Evolutionary conservation across 2,329 filamentous ascomycete genomes (phyloP), one percentile per base, ranked within the genome.

Genomic region (Monosporascus sp.): DNA sequence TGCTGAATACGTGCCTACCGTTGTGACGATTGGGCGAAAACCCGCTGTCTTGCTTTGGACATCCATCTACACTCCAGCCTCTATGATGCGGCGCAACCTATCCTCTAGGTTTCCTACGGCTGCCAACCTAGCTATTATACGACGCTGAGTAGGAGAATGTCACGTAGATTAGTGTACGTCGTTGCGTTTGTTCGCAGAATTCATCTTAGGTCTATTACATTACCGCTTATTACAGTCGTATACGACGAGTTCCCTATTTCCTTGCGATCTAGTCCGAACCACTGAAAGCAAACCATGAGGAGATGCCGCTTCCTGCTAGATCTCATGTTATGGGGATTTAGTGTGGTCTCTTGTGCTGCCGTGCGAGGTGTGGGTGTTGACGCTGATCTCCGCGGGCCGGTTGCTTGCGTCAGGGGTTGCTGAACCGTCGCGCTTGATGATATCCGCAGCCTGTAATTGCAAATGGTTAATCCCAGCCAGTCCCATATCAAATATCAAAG

Each of bases 381-480:
- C 41, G 17, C 17, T 24, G 18, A 8, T 15, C 37, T 17, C 17
- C 11, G 37, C 24, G n/a, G 17, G 8, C 17, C 22, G 5, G 45
- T n/a, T 17, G 24, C 14, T n/a, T 6, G 7, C 20, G 24, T 27
- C 24, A 24, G 35, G 6, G 45, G 9, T 3, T 31, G 31, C 50
- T 22, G 31, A 49, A 14, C 52, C 54, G 18, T 61, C 57, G 11
- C 63, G 59, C 57, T 73, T 76, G 59, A 77, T 76, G 43, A 76
- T 71, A 57, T 76, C 74, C 17, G 74, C 74, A 20, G 74, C 75
- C 73, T 75, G 41, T 52, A 22, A 47, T 35, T 39, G 24, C 6
- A 25, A 49, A 52, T 55, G 52, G 45, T 55, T 48, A 52, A 50
- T 37, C 55, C 31, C 31, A 35, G 18, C 17, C 24, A 38, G 20